A percentile compares a stretch with the other conserved stretches of the same genome.
Conservation (phyloP, 768 basidiomycete species). For the Leccinum broughii region DNA sequence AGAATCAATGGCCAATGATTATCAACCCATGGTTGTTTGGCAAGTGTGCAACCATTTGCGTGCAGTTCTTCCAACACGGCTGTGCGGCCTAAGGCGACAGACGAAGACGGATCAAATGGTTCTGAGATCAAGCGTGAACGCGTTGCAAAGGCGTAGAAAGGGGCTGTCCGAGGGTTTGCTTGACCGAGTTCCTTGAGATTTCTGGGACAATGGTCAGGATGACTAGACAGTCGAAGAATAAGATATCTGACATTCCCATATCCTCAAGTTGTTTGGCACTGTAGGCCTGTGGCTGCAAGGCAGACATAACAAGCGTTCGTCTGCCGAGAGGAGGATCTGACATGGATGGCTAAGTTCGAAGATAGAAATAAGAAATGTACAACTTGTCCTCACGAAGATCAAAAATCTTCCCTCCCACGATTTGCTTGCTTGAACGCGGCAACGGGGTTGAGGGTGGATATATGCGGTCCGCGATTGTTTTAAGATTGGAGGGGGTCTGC, state of each 20-base stretch:
- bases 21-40: conserved; percentile 78
- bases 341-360: conserved; percentile 1
- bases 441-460: conserved; percentile 26
- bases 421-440: conserved; percentile 10
- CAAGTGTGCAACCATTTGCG: conserved; percentile 61
- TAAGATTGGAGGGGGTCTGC: conserved; percentile 1
- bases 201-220: conserved; percentile 35
- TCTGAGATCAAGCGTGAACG: conserved; percentile 32
- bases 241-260: conserved; percentile 51
- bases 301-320: conserved; percentile 47
- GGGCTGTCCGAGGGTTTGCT: conserved; percentile 55
- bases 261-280: conserved; percentile 43
- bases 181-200: conserved; percentile 50
- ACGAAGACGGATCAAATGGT: conserved; percentile 16
- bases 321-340: conserved; percentile 40
- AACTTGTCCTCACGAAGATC: conserved; percentile 42
- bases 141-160: conserved; percentile 60
- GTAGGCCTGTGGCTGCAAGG: conserved; percentile 51
- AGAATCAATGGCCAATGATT: conserved; percentile 91
- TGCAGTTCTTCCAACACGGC: conserved; percentile 58
- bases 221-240: not conserved
- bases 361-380: not conserved
- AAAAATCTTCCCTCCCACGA: conserved; percentile 29
- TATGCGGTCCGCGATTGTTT: conserved; percentile 11
- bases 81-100: conserved; percentile 44